phyloP scores from a whole-genome alignment of 176 grass and related monocot species.

The Tuctoria greenei region DNA sequence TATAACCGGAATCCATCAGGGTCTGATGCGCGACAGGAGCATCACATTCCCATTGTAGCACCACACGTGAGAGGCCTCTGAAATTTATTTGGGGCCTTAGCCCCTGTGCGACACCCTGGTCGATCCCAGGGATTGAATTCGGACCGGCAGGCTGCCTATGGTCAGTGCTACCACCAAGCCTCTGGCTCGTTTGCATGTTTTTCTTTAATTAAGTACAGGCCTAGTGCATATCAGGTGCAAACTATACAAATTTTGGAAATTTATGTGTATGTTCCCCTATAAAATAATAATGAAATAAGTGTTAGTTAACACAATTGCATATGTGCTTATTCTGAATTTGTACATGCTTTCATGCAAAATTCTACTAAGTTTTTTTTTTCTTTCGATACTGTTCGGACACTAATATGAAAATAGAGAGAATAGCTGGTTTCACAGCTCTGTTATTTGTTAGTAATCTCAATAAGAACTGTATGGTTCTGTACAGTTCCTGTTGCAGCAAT shows the following conservation, averaged over 20 bases:
- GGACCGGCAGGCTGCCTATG: no score
- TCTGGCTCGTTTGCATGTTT: not conserved
- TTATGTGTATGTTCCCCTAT: not conserved
- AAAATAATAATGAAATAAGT: not conserved
- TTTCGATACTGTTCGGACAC: not conserved
- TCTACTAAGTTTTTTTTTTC: no score
- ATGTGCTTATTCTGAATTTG: no score
- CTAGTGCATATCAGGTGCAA: not conserved
- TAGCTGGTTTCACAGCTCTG: not conserved
- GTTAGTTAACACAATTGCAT: not conserved
- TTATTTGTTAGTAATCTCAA: not conserved
- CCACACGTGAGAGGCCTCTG: no score
- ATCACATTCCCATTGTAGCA: no score
- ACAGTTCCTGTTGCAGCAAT: not conserved
- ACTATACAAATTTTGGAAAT: not conserved
- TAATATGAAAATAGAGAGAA: not conserved
- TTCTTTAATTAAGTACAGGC: conserved; percentile 7
- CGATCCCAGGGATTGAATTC: no score
- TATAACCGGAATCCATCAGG: no score
- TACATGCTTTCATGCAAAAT: no score
- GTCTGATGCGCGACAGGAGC: no score
- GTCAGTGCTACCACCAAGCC: no score
- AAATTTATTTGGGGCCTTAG: no score
- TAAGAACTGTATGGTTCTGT: not conserved
- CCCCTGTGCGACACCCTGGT: no score